Evolutionary conservation across 345 rosid genomes (phyloP).

Genomic region (Anacardium occidentale): DNA sequence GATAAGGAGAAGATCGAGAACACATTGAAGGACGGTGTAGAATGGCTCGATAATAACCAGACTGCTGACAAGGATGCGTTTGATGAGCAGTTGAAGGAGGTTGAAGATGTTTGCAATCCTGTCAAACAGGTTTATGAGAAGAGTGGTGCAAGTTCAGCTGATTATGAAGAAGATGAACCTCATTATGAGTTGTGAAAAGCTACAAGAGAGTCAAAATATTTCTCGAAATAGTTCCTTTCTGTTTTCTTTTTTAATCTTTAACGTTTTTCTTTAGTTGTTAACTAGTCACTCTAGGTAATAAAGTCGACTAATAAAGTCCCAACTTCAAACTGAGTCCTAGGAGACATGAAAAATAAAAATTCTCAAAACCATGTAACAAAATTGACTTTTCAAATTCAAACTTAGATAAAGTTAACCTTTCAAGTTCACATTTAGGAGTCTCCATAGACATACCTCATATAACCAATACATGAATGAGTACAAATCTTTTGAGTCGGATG

Average conservation of each 20-base stretch:
- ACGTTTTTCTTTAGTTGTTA: no score
- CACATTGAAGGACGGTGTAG: slow-evolving; percentile 42
- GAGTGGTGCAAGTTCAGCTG: slow-evolving; percentile 29
- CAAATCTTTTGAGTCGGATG: neutral
- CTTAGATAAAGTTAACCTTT: no score
- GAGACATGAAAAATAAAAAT: no score
- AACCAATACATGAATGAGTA: no score
- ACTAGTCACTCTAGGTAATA: no score
- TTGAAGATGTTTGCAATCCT: slow-evolving; percentile 52
- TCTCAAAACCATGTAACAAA: no score
- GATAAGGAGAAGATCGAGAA: slow-evolving; percentile 52
- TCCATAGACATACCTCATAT: no score
- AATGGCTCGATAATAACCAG: slow-evolving; percentile 59
- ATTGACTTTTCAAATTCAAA: no score
- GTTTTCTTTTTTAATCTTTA: no score
- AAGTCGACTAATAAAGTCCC: no score
- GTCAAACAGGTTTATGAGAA: slow-evolving; percentile 47
- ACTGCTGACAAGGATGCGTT: slow-evolving; percentile 53
- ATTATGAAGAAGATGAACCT: slow-evolving; percentile 30
- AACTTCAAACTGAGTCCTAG: no score
- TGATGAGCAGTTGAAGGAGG: slow-evolving; percentile 54
- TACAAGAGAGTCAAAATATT: neutral
- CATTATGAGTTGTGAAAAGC: slow-evolving; percentile 43
- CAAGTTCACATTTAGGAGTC: no score
- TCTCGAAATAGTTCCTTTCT: neutral